Conservation (phyloP, 2,329 filamentous ascomycete genomes). For the Penicillium janthinellum region DNA sequence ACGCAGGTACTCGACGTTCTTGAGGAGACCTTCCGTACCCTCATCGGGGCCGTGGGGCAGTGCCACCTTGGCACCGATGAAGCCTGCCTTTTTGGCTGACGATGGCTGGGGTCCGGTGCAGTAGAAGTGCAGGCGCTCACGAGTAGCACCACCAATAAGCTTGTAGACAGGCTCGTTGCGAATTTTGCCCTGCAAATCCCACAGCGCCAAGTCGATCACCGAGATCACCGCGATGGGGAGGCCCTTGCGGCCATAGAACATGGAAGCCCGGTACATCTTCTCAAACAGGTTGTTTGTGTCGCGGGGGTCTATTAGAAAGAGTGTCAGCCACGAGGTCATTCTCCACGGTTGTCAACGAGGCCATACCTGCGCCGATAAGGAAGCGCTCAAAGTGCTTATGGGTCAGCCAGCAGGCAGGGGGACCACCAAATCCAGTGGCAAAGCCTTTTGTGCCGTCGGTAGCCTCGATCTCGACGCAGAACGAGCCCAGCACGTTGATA, state of each 20-base stretch:
- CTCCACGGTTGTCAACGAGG: neutral
- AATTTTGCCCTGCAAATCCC: conserved; percentile 90
- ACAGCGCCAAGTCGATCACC: conserved; percentile 88
- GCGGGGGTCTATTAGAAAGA: conserved; percentile 65
- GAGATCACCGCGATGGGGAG: conserved; percentile 89
- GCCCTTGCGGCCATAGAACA: conserved; percentile 96
- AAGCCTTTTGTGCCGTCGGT: conserved; percentile 91
- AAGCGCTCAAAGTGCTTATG: conserved; percentile 93
- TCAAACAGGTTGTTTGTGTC: conserved; percentile 92
- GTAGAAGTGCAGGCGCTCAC: conserved; percentile 84
- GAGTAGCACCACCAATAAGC: conserved; percentile 87
- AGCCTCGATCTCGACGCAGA: conserved; percentile 86
- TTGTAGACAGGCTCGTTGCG: conserved; percentile 93
- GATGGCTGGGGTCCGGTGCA: conserved; percentile 86
- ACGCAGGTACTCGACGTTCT: conserved; percentile 86
- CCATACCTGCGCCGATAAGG: conserved; percentile 71
- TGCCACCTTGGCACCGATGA: conserved; percentile 87
- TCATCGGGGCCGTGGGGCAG: conserved; percentile 89
- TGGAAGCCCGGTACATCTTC: conserved; percentile 93
- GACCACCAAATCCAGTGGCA: conserved; percentile 90
- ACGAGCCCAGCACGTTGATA: conserved; percentile 92
- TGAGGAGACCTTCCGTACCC: conserved; percentile 75
- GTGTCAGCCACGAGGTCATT: conserved; percentile 2
- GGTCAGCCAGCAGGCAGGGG: conserved; percentile 90
- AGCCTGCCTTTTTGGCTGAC: conserved; percentile 81